These are phyloP conservation scores for Coix lacrymajobi DNA, from an alignment of 176 grass and related monocot genomes.

Conservation along the genomic window DNA sequence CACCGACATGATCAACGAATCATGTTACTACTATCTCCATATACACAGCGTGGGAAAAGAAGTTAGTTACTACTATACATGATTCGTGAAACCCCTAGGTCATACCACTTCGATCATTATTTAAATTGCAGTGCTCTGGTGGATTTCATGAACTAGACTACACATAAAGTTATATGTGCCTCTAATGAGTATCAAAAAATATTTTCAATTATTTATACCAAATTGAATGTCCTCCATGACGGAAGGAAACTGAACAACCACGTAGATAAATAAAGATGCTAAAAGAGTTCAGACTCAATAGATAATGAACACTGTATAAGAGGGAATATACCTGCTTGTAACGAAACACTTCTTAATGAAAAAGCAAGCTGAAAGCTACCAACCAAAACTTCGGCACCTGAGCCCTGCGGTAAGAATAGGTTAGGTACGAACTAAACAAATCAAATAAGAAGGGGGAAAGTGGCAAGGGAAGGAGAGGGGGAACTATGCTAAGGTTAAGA, in stretches of 20 bases:
- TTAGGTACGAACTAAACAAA: not conserved
- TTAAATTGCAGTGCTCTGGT: not conserved
- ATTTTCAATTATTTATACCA: not conserved
- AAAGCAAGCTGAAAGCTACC: constrained; percentile 95
- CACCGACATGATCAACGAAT: not conserved
- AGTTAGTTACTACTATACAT: not conserved
- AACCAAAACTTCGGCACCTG: constrained; percentile 60
- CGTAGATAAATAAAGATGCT: not conserved
- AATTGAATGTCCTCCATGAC: not conserved
- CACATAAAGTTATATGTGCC: not conserved
- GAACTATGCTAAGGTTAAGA: not conserved
- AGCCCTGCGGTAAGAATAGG: constrained; percentile 49
- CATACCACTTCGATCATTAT: not conserved
- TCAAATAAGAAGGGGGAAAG: not conserved
- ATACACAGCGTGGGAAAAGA: not conserved
- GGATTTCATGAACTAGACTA: not conserved
- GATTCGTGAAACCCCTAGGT: not conserved
- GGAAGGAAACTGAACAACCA: not conserved
- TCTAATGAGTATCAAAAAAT: not conserved
- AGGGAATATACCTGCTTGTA: constrained; percentile 57
- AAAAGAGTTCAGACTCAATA: not conserved
- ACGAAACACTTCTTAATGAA: constrained; percentile 78
- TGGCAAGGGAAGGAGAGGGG: not conserved
- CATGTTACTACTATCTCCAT: not conserved
- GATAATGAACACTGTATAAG: not conserved